A percentile compares a stretch with the other conserved stretches of the same genome.
Evolutionary conservation across 331 rosid genomes (phyloP).

Genomic region (Quercus lobata): DNA sequence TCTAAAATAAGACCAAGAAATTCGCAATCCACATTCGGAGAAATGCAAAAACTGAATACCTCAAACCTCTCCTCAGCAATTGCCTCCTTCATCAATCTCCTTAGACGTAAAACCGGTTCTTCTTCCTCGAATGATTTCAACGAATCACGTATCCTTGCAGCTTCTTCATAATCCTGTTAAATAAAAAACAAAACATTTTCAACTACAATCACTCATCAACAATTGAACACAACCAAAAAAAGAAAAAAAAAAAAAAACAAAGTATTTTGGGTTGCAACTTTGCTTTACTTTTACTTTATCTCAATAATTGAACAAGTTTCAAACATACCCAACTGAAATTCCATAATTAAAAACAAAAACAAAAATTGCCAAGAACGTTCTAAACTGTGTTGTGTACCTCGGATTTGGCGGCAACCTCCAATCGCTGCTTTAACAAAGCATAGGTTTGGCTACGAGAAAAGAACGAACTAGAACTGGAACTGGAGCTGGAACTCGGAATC

Average conservation of each 20-base stretch:
- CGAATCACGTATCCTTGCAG: constrained; percentile 86
- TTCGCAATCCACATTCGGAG: background rate
- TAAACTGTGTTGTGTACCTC: constrained; percentile 47
- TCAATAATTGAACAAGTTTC: too few species aligned
- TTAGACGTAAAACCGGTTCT: constrained; percentile 77
- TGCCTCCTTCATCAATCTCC: constrained; percentile 69
- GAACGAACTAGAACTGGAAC: constrained; percentile 41
- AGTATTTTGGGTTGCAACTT: too few species aligned
- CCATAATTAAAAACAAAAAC: too few species aligned
- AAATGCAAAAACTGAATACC: constrained; percentile 27
- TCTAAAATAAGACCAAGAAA: background rate
- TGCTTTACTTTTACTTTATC: too few species aligned
- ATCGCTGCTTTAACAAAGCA: constrained; percentile 75
- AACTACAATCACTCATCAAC: background rate
- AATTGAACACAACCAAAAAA: too few species aligned
- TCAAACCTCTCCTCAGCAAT: constrained; percentile 72
- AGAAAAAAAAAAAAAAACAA: too few species aligned
- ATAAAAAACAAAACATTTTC: background rate
- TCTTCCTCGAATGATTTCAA: constrained; percentile 72
- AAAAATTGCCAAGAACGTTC: background rate
- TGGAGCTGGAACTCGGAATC: constrained; percentile 24
- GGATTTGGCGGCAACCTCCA: constrained; percentile 85
- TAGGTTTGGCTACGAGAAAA: constrained; percentile 63
- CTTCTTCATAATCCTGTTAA: constrained; percentile 85
- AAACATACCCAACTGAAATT: too few species aligned